phyloP scores from a whole-genome alignment of 1,139 yeast species.

The Yamadazyma conglobata region DNA sequence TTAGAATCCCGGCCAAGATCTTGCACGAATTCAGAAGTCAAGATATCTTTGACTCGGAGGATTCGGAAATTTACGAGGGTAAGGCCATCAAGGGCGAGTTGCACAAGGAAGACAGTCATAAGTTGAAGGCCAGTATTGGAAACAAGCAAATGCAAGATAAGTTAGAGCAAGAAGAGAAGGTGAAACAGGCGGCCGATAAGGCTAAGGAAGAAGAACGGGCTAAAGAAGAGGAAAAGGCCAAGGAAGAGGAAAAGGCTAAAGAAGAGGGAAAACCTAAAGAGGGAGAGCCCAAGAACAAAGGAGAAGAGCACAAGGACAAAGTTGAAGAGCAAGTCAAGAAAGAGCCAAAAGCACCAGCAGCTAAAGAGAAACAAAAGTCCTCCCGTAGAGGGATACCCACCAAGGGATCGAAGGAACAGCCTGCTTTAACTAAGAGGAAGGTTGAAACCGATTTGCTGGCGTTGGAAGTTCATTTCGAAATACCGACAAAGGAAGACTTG shows the following conservation, averaged over 20 bases:
- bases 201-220: conserved; percentile 2
- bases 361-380: conserved; percentile 1
- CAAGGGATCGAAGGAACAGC: conserved; percentile 6
- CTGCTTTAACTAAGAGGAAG: conserved; percentile 8
- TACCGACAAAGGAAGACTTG: conserved; percentile 33
- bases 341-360: conserved; percentile 16
- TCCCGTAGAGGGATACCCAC: conserved; percentile 15
- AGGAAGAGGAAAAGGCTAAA: conserved; percentile 1
- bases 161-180: conserved; percentile 17
- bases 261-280: neutral
- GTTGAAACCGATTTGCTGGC: conserved; percentile 21
- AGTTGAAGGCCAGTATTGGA: conserved; percentile 20
- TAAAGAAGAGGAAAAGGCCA: conserved; percentile 3
- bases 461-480: conserved; percentile 21
- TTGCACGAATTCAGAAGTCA: conserved; percentile 26
- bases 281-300: conserved; percentile 1
- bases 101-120: conserved; percentile 14
- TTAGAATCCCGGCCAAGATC: conserved; percentile 26
- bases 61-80: conserved; percentile 19
- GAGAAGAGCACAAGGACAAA: conserved; percentile 16
- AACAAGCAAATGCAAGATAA: conserved; percentile 18
- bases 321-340: conserved; percentile 20
- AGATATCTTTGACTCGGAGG: conserved; percentile 28
- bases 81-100: conserved; percentile 14
- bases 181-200: conserved; percentile 18